Conservation (phyloP, 139 green algal genomes). For the Choricystis sp. region DNA sequence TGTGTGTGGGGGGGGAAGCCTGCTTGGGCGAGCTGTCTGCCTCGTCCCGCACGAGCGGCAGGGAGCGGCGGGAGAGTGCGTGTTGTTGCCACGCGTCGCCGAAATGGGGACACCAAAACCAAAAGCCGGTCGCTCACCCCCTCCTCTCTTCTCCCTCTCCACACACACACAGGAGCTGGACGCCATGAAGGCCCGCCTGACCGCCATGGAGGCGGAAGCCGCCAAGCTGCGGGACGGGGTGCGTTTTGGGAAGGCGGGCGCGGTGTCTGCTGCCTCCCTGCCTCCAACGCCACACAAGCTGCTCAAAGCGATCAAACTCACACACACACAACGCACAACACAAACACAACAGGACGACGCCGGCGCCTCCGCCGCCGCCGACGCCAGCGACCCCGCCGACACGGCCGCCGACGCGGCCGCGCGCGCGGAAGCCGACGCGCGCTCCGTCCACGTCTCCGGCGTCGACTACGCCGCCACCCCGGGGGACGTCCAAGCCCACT, state of each 20-base stretch:
- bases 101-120: too few species aligned
- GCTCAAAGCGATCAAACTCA: background rate
- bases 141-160: background rate
- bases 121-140: background rate
- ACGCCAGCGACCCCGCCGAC: conserved; percentile 3
- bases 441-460: conserved; percentile 84
- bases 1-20: too few species aligned
- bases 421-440: conserved; percentile 69
- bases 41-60: too few species aligned
- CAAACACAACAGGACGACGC: background rate
- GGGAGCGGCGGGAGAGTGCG: too few species aligned
- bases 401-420: conserved; percentile 12
- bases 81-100: too few species aligned
- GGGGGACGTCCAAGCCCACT: conserved; percentile 70
- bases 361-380: conserved; percentile 7
- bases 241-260: background rate
- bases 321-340: background rate
- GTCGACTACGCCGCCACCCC: conserved; percentile 88
- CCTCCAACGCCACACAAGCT: conserved; percentile 21
- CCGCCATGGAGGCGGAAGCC: conserved; percentile 84
- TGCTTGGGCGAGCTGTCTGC: too few species aligned
- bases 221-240: conserved; percentile 46
- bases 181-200: conserved; percentile 68
- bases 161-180: conserved; percentile 56
- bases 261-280: background rate